Base-by-base conservation (phyloP, 805 yeast species). In the Saccharomycodes ludwigii region DNA sequence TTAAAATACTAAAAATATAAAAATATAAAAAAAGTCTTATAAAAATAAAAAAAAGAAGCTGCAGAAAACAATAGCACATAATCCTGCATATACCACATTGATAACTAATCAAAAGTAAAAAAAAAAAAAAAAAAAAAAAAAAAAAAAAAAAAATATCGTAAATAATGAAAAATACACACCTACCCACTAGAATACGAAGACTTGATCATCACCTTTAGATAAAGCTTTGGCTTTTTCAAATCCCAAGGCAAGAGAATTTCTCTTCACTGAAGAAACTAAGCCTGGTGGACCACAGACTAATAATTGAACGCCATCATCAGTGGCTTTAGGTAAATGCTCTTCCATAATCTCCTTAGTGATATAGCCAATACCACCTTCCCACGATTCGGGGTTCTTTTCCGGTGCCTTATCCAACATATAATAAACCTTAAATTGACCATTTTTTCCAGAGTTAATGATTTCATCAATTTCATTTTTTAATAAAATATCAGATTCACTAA, bases 211-310 rank as follows among this genome's bases (percentile, higher is more conserved):
- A 52, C 82, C 69, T 59, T 85, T 84, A 29, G 93, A 76, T 27
- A 86, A 81, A 4, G 94, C 91, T 58, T 74, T 79, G 30, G 95
- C 84, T 67, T 84, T 84, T 31, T 68, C 68, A 58, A 58, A 86
- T 11, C 95, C 95, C 44, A 85, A 65, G 26, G 60, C 60, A 17
- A 68, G 68, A 25, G 88, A 82, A 34, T 76, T 79, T 61, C 73
- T 82, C 65, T 84, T 86, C 54, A 82, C 68, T 38, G 86, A 78
- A 38, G 81, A 68, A 28, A 78, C 74, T 95, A 86, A 81, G 40
- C 88, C 85, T 38, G 94, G 93, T 29, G 96, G 96, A 27, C 95
- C 97, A 61, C 96, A 86, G 35, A 86, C 58, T 50, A 88, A 71
- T 44, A 88, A 64, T 63, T 79, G 80, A 4, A 40, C 41, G 38